Percentiles rank a stretch among this genome's conserved stretches.
Conservation (phyloP, 495 filamentous ascomycete genomes). For the Polyplosphaeria fusca region DNA sequence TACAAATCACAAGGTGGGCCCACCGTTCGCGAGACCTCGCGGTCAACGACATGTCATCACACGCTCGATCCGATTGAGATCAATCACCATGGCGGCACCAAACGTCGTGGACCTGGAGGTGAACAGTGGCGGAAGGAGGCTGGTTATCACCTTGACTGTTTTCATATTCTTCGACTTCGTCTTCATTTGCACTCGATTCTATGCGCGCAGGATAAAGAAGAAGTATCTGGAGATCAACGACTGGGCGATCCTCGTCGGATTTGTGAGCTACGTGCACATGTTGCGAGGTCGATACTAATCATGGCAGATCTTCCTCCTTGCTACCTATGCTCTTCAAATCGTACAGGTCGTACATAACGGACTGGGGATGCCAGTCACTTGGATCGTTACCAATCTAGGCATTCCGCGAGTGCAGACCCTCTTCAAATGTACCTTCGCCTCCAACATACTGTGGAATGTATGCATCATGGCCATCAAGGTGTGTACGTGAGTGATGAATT, state of each 20-base stretch:
- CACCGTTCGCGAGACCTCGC: too few species aligned
- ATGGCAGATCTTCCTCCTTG: background rate
- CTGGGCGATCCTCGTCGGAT: background rate
- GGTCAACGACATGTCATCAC: too few species aligned
- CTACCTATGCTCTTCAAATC: background rate
- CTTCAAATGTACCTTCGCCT: background rate
- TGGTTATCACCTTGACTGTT: constrained; percentile 5
- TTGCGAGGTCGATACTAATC: background rate
- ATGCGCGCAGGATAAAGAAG: background rate
- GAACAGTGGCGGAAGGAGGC: background rate
- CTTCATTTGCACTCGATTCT: constrained; percentile 1
- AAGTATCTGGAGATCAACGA: constrained; percentile 1
- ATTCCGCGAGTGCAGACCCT: background rate
- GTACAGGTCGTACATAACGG: background rate
- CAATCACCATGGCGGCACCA: too few species aligned
- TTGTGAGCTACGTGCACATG: background rate
- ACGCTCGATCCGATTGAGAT: too few species aligned
- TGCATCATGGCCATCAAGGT: constrained; percentile 10
- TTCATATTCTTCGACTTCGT: constrained; percentile 11
- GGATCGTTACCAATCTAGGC: background rate
- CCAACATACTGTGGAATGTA: constrained; percentile 1
- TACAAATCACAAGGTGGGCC: too few species aligned
- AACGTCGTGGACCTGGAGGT: background rate
- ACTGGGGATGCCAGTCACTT: background rate
- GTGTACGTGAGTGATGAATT: too few species aligned